Percentiles rank a stretch among this genome's conserved stretches.
Evolutionary conservation across 2,329 filamentous ascomycete species (phyloP).

Genomic region (Bisporella sp.): DNA sequence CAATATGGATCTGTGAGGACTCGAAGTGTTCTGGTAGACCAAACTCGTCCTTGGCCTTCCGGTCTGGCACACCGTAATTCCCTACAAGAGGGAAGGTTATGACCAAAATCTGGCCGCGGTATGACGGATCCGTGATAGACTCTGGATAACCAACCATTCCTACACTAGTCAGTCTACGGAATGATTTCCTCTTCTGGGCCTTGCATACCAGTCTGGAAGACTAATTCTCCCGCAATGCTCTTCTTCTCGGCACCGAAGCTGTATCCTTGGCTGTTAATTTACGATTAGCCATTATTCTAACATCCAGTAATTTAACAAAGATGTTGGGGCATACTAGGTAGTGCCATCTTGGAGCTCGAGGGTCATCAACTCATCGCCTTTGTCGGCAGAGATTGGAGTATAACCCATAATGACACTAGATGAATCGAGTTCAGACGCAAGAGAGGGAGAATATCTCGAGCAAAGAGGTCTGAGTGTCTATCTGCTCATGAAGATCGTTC

Average conservation of each 20-base stretch:
- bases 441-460: too few relatives aligned
- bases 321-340: constrained; percentile 43
- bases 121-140: constrained; percentile 81
- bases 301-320: too few relatives aligned
- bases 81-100: constrained; percentile 93
- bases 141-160: constrained; percentile 81
- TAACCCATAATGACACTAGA: too few relatives aligned
- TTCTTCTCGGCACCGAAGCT: constrained; percentile 87
- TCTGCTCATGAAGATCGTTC: too few relatives aligned
- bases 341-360: constrained; percentile 91
- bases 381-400: too few relatives aligned
- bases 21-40: constrained; percentile 92
- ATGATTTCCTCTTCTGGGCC: too few relatives aligned
- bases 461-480: too few relatives aligned
- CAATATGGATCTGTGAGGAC: constrained; percentile 85
- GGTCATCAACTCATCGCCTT: constrained; percentile 50
- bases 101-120: constrained; percentile 89
- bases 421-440: too few relatives aligned
- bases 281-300: too few relatives aligned
- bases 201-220: constrained; percentile 95
- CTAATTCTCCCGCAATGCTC: constrained; percentile 91
- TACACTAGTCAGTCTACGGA: too few relatives aligned
- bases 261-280: constrained; percentile 58
- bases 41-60: constrained; percentile 77
- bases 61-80: constrained; percentile 93